Base-by-base conservation (phyloP, 768 basidiomycete species). In the Tylopilus vinaceipallidus region DNA sequence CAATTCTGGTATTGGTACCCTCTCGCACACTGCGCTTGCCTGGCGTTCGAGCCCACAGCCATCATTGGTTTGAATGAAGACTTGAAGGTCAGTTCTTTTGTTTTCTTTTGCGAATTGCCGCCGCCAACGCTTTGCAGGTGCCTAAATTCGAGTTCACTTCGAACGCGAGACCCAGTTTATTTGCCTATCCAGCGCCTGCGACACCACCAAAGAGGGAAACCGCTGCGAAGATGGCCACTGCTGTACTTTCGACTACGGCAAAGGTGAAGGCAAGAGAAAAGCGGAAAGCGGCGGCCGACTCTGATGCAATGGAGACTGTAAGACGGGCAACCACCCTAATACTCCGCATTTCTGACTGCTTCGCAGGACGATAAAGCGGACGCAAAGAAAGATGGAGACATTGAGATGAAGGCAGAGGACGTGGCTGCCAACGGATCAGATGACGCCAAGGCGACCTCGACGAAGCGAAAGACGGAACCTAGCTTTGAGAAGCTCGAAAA, bases 1-100 rank as follows among this genome's bases (percentile, higher is more conserved):
- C 97, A 99, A 69, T 98, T 99, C 73, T 99, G 97, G 97, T 98
- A 98, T 68, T 99, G 97, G 97, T 99, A 95, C 71, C 97, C 97
- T 29, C 75, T 98, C 23, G 93, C 94, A 13, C 95, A 98, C 62
- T 93, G 89, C 54, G 88, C 90, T 14, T 89, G 87, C 59, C 73
- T 99, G 55, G 87, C 95, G 2, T 98, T 99, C 69, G 88, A 91
- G 48, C 95, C 97, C 3, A 99, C 97, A 13, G 94, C 88, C 9
- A 86, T 99, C 48, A 93, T 99, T 59, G 95, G 92, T 26, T 70
- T 98, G 50, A 88, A 92, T 60, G 85, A 80, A 53, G 82, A 94
- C 53, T 73, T 98, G 43, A 88, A 90, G 78, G 90, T 93, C 55
- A 23, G 76, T 58, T 20, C 27, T 29, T n/a, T n/a, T 3, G 32